These are phyloP conservation scores for Fusarium clavum DNA, from an alignment of 2,329 filamentous ascomycete genomes.

Conservation along the genomic window DNA sequence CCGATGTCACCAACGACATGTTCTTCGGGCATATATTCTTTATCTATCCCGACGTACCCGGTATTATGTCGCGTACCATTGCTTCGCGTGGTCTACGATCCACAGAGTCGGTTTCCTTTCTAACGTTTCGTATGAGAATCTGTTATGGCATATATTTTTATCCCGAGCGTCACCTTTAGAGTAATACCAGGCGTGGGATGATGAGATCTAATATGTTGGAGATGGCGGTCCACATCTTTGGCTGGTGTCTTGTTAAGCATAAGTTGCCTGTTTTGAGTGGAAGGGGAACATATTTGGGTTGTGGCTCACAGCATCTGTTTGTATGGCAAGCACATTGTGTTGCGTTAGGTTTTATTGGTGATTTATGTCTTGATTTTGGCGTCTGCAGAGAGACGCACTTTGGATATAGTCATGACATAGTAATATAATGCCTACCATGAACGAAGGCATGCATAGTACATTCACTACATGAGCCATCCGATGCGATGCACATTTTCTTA, in stretches of 20 bases:
- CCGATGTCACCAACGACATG: constrained; percentile 2
- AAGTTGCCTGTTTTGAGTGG: neutral
- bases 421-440: constrained; percentile 35
- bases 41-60: constrained; percentile 34
- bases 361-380: constrained; percentile 21
- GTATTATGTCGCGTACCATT: constrained; percentile 27
- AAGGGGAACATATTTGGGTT: neutral
- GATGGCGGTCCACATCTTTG: neutral
- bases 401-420: constrained; percentile 40
- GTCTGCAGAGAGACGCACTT: constrained; percentile 22
- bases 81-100: constrained; percentile 20
- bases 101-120: constrained; percentile 22
- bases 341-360: neutral
- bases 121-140: constrained; percentile 17
- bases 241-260: neutral
- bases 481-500: neutral
- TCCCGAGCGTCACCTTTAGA: constrained; percentile 27
- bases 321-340: constrained; percentile 11
- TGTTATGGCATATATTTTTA: constrained; percentile 16
- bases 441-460: constrained; percentile 4
- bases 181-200: constrained; percentile 9
- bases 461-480: neutral
- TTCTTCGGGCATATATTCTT: constrained; percentile 21
- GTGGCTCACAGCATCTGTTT: neutral
- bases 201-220: constrained; percentile 19